These are phyloP conservation scores for Verticillium albo-atrum DNA, from an alignment of 2,329 filamentous ascomycete genomes.

Conservation along the genomic window DNA sequence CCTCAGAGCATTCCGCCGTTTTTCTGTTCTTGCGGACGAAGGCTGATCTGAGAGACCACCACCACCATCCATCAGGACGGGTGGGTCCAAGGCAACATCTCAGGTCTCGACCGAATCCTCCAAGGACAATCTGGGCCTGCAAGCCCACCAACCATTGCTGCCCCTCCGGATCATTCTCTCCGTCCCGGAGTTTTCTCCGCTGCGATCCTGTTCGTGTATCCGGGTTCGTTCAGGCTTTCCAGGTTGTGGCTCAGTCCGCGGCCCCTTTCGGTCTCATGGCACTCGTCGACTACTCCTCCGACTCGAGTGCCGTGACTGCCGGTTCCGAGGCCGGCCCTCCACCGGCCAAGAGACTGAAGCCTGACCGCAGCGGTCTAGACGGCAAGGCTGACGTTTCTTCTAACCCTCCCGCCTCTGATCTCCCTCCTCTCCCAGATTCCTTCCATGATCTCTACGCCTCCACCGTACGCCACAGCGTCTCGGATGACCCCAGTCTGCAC, in stretches of 20 bases:
- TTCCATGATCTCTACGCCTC: slow-evolving; percentile 92
- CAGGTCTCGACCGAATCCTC: too few species aligned
- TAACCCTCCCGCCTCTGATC: slow-evolving; percentile 13
- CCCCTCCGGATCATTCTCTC: background rate
- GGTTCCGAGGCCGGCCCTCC: slow-evolving; percentile 18
- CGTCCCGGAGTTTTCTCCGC: background rate
- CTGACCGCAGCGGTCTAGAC: slow-evolving; percentile 9
- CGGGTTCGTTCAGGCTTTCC: background rate
- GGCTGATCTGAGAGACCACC: background rate
- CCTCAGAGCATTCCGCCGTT: background rate
- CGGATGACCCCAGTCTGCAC: slow-evolving; percentile 81
- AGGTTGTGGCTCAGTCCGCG: background rate
- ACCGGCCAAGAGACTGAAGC: slow-evolving; percentile 33
- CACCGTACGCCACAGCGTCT: slow-evolving; percentile 69
- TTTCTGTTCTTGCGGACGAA: background rate
- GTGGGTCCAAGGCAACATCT: background rate
- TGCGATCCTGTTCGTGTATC: background rate
- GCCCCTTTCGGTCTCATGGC: slow-evolving; percentile 38
- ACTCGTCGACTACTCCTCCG: slow-evolving; percentile 63
- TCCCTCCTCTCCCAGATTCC: slow-evolving; percentile 71
- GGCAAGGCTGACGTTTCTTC: background rate
- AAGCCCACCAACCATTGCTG: background rate
- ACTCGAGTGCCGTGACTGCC: slow-evolving; percentile 21
- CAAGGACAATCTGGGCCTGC: background rate
- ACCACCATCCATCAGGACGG: background rate